Conservation (phyloP, 2,329 filamentous ascomycete genomes). For the Stylonectria norvegica region DNA sequence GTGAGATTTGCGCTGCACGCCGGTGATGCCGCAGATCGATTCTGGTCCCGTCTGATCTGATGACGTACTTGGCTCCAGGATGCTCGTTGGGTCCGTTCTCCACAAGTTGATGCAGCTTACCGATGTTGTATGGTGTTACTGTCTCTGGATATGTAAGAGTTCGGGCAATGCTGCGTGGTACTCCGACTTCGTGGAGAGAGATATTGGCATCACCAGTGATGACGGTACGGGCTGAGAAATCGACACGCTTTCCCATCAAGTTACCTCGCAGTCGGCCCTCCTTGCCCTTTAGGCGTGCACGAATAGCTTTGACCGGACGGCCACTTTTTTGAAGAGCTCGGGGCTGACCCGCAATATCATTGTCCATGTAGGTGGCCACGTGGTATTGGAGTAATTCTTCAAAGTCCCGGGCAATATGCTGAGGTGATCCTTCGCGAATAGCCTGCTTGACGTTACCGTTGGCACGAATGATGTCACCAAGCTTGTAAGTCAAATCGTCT, state of each 20-base stretch:
- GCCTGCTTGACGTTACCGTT: conserved; percentile 93
- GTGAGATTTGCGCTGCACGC: conserved; percentile 75
- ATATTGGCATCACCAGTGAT: conserved; percentile 98
- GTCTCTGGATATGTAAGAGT: conserved; percentile 96
- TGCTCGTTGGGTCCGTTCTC: conserved; percentile 93
- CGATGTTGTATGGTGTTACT: conserved; percentile 96
- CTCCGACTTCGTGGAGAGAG: conserved; percentile 94
- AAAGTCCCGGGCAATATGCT: conserved; percentile 88
- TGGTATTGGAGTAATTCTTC: conserved; percentile 93
- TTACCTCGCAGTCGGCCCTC: conserved; percentile 97
- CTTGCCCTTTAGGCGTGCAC: conserved; percentile 97
- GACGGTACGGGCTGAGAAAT: conserved; percentile 98
- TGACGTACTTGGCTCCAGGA: conserved; percentile 94
- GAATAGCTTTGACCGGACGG: conserved; percentile 92
- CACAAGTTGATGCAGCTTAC: conserved; percentile 83
- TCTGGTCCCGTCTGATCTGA: conserved; percentile 86
- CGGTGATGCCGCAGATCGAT: conserved; percentile 95
- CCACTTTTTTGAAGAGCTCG: conserved; percentile 96
- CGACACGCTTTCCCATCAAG: conserved; percentile 98
- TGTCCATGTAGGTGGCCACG: conserved; percentile 99
- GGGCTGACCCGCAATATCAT: conserved; percentile 93
- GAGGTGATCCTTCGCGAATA: conserved; percentile 84
- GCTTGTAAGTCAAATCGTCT: conserved; percentile 98
- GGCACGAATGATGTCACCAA: conserved; percentile 96
- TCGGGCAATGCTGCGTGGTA: conserved; percentile 87